Base-by-base conservation (phyloP, 306 rosid genomes). In the Pterocarpus santalinus region DNA sequence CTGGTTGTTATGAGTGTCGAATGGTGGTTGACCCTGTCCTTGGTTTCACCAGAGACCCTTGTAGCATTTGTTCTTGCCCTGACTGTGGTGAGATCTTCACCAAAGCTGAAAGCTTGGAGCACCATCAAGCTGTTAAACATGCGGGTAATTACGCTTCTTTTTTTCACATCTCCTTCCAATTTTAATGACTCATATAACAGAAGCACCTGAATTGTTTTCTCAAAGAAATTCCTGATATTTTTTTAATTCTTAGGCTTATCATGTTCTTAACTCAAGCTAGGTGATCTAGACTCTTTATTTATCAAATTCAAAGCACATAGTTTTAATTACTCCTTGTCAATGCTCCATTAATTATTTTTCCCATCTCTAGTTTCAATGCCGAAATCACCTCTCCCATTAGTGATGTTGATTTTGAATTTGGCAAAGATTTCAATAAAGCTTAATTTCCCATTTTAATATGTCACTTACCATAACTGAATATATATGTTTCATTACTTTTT, bases 1-100 rank as follows among this genome's bases (percentile, higher is more conserved):
- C 97, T 7, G 99, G 97, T 46, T 95, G 99, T 76, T 93, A 93
- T 41, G 99, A 95, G 82, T 95, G 99, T 71, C 75, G 94, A 77
- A 95, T 95, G 98, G 98, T 93, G 78, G 94, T 93, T n/a, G 97
- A 95, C 55, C 99, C 99, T 2, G 90, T 93, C 60, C 90, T 91
- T 52, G 98, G 97, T 44, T 81, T 93, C 78, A 86, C 96, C 2
- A 91, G 92, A 89, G 96, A 91, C 71, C 90, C 97, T 86, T 93
- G 88, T 1, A 89, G 85, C 84, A 90, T 95, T 76, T 93, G 93
- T 86, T 79, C 98, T 56, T 95, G 98, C 77, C 96, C 98, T 53
- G 90, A 90, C 4, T 95, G 99, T 81, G 95, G 98, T 72, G 97
- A 94, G 80, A 87, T 95, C 92, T 22, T 22, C 28, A 87, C 84